Conservation (phyloP, 2,329 filamentous ascomycete species). For the Mycogone perniciosa region DNA sequence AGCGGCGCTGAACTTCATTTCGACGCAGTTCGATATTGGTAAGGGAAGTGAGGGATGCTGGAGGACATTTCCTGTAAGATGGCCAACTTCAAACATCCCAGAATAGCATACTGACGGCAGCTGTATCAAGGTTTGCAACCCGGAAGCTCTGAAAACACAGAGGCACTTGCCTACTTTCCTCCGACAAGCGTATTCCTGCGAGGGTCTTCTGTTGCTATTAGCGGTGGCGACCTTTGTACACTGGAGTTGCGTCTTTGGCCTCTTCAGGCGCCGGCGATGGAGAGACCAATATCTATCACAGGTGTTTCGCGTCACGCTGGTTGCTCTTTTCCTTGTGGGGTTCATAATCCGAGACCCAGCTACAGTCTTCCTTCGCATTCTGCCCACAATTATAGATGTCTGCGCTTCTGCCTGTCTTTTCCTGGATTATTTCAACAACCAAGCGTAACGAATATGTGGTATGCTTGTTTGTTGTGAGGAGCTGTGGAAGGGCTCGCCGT, state of each 20-base stretch:
- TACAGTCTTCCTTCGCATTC: background rate
- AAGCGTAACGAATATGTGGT: constrained; percentile 39
- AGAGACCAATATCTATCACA: background rate
- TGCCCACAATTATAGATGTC: background rate
- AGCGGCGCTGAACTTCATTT: constrained; percentile 3
- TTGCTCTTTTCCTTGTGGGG: background rate
- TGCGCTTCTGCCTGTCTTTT: background rate
- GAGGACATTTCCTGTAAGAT: constrained; percentile 6
- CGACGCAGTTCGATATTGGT: background rate
- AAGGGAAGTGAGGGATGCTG: background rate
- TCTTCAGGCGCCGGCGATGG: background rate
- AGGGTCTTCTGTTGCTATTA: background rate
- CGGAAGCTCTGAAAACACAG: background rate
- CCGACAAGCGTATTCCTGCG: background rate
- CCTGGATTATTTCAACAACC: constrained; percentile 60
- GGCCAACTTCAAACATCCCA: background rate
- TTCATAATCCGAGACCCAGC: background rate
- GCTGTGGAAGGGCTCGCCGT: too few relatives aligned
- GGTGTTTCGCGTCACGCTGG: background rate
- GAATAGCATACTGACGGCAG: background rate
- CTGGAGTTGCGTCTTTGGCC: background rate
- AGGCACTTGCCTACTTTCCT: background rate
- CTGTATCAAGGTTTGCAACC: constrained; percentile 1
- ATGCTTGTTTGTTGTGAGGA: too few relatives aligned
- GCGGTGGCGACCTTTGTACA: background rate